These are phyloP conservation scores for Fraxinus floribunda DNA, from an alignment of 305 asterid genomes.

Conservation along the genomic window DNA sequence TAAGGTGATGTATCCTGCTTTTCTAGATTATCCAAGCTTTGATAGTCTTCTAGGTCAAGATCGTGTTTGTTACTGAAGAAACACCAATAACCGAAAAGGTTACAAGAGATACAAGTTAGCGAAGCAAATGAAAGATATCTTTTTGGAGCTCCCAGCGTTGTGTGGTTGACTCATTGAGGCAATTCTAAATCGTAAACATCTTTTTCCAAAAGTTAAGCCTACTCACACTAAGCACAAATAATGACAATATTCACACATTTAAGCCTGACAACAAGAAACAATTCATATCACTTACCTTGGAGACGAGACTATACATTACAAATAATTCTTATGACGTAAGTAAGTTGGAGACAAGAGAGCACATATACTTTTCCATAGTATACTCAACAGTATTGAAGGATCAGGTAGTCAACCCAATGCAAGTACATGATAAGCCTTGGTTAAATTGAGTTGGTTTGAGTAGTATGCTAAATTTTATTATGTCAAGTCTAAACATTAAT, in stretches of 20 bases:
- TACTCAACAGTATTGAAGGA: neutral
- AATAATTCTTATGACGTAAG: neutral
- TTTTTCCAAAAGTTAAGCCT: neutral
- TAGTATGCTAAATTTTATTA: neutral
- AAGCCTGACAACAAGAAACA: neutral
- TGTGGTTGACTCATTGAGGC: neutral
- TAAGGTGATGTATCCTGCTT: conserved; percentile 29
- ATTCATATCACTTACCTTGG: neutral
- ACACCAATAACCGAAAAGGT: conserved; percentile 20
- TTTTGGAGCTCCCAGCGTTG: neutral
- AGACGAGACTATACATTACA: neutral
- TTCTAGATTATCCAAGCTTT: conserved; percentile 17
- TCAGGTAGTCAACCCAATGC: neutral
- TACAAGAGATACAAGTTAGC: neutral
- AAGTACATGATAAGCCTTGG: neutral
- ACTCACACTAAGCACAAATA: neutral
- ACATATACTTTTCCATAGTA: neutral
- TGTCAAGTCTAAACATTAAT: neutral
- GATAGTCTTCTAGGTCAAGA: conserved; percentile 25
- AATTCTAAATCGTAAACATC: neutral
- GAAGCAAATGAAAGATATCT: neutral
- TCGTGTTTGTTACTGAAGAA: conserved; percentile 37
- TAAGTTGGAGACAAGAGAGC: neutral
- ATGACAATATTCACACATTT: neutral
- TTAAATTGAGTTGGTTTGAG: neutral